Evolutionary conservation across 176 grass and related monocot genomes (phyloP).

Genomic region (Oryza brachyantha): DNA sequence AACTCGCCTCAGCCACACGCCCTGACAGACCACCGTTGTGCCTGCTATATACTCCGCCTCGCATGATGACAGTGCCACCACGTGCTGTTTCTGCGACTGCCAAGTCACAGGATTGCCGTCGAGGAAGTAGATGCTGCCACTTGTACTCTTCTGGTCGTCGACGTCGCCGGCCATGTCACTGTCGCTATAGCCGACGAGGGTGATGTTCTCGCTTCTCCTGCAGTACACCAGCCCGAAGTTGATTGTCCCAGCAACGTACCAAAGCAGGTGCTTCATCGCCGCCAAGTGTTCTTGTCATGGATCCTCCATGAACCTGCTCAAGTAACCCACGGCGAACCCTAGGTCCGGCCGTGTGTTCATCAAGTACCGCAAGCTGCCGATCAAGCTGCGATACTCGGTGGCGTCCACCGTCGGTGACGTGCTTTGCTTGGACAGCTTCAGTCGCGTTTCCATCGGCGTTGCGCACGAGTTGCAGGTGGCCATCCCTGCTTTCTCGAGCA

Average conservation of each 20-base stretch:
- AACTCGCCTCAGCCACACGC: background rate
- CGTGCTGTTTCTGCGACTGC: background rate
- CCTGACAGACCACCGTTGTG: background rate
- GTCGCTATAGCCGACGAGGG: background rate
- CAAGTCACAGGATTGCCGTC: background rate
- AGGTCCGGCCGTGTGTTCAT: background rate
- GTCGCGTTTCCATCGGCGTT: background rate
- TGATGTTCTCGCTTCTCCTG: accelerated
- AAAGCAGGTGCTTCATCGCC: accelerated
- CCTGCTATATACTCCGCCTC: background rate
- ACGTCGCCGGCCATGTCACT: background rate
- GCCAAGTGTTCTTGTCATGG: background rate
- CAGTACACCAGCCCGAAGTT: accelerated
- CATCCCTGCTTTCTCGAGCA: background rate
- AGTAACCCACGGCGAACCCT: background rate
- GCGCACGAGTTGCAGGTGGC: accelerated
- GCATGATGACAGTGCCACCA: background rate
- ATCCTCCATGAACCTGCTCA: background rate
- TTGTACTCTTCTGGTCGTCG: background rate
- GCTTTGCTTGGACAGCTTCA: accelerated
- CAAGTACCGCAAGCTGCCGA: background rate
- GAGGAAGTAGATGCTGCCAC: accelerated
- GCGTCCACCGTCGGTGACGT: background rate
- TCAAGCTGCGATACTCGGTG: accelerated
- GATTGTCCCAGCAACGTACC: accelerated